Evolutionary conservation across 2,329 filamentous ascomycete genomes (phyloP), one percentile per base, ranked within the genome.

Genomic region (Zarea fungicola): DNA sequence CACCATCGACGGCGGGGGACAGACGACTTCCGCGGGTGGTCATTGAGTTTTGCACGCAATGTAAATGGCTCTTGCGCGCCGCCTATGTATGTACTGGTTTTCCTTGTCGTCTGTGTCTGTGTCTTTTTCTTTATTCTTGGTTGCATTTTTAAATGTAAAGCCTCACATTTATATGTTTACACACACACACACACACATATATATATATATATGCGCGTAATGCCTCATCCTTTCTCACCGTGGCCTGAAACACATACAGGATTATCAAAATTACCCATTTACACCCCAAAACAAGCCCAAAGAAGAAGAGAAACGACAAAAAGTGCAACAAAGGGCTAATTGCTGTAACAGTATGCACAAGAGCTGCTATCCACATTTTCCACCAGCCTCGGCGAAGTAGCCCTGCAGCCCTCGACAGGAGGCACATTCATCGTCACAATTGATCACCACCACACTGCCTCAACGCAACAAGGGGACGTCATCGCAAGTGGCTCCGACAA

Each of bases 21-120:
- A 31, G 36, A 16, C 37, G 39, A 19, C 59, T 66, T 10, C 90
- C 90, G 4, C 81, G 89, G 39, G 77, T 96, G 46, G 84, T 84
- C n/a, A 96, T 96, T 61, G 81, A 85, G 57, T 96, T 88, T 71
- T 96, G 91, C 71, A 96, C 89, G 1, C 89, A 96, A 70, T 96
- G 90, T 69, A 87, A 88, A 71, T 95, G 90, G 89, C 88, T 93
- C 80, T 71, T 95, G 10, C 74, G 89, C 52, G 89, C 89, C 29
- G 87, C 89, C 57, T 95, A 93, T 67, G 89, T 92, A 78, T 58
- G 78, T 68, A 37, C 16, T 36, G 18, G n/a, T 11, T 16, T 5
- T 25, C 6, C 13, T 10, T 34, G 16, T 23, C 7, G 13, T 34
- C 21, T 25, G 5, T n/a, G 11, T 5, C 8, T 10, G 2, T 14